Base-by-base conservation (phyloP, 2,329 filamentous ascomycete genomes). In the Cladophialophora immunda region DNA sequence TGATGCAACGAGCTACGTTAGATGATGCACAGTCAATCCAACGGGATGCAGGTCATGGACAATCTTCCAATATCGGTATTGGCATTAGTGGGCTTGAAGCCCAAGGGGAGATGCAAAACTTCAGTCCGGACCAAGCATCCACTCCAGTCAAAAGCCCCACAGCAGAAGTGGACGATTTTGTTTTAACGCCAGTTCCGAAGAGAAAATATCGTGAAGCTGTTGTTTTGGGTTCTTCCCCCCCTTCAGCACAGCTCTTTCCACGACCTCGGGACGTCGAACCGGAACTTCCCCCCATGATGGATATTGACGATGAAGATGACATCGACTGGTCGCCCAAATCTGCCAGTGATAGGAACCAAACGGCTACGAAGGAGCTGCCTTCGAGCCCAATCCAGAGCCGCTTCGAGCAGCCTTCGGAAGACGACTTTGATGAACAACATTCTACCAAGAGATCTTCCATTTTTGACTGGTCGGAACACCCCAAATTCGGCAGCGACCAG, bases 391-490 rank as follows among this genome's bases (percentile, higher is more conserved):
- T 52, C 2, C 63, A 71, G 29, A 38, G 54, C 11, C 64, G 64
- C 13, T 64, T 70, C 25, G 71, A 73, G 27, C 56, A 59, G 29
- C 17, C 56, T 4, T 52, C 61, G 15, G 69, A 70, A 32, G 62
- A 69, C 25, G 67, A 70, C 41, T 66, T 65, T 34, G 69, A 71
- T 58, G 69, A 71, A 58, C 69, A 65, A 59, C 68, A 77, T 75
- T 69, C 80, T 79, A 66, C 78, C 78, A 54, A 84, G 81, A 73
- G 83, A 83, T 74, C 88, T 81, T 73, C 83, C 5, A 74, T 89
- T 15, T 90, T 89, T 74, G 87, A 90, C 74, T 89, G 86, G 86
- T 88, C 87, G 32, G 88, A 90, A 76, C 83, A 86, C 68, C 80
- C 85, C 61, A 81, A 81, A 36, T 78, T 80, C 66, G 85, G 86